Base-by-base conservation (phyloP, 345 rosid genomes). In the Dimocarpus longan region DNA sequence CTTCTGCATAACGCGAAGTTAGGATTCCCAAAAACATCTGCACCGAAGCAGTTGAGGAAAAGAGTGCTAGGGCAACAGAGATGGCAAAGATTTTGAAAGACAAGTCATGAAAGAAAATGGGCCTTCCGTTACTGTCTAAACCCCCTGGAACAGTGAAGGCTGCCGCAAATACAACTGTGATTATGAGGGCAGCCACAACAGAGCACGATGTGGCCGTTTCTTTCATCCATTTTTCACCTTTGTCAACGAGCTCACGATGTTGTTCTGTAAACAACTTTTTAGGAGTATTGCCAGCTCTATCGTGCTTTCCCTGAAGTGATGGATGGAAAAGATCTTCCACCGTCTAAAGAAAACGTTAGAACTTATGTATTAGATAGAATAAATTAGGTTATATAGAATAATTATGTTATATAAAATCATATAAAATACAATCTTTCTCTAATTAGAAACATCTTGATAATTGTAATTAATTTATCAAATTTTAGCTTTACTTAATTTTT, bases 1-100 rank as follows among this genome's bases (percentile, higher is more conserved):
- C 78, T 76, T 76, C 48, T 10, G 71, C 13, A 2, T 48, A 76
- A 4, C 71, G 71, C 12, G 78, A 65, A 52, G 78, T 19, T n/a
- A 66, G 63, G 64, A 76, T 76, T 9, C 78, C 64, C 64, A 76
- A 37, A 46, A 76, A 76, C 78, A 48, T 66, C 1, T 65, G 65
- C 8, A 66, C 26, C 15, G 71, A 66, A 66, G 64, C 24, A 13
- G 43, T 16, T 2, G 71, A 65, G 2, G 63, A 76, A n/a, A 64
- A 76, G 19, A 66, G 71, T 19, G 71, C 78, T 18, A 65, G 78
- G 15, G 63, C 63, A 76, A 65, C 12, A 16, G 64, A 48, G 8
- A 76, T 18, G 50, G 44, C 32, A n/a, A 76, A 76, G 13, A 65
- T 50, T n/a, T 28, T 7, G 50, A 76, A 76, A 3, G 64, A 26